Evolutionary conservation across 139 green algal genomes (phyloP).

Genomic region (Mychonastes homosphaera): DNA sequence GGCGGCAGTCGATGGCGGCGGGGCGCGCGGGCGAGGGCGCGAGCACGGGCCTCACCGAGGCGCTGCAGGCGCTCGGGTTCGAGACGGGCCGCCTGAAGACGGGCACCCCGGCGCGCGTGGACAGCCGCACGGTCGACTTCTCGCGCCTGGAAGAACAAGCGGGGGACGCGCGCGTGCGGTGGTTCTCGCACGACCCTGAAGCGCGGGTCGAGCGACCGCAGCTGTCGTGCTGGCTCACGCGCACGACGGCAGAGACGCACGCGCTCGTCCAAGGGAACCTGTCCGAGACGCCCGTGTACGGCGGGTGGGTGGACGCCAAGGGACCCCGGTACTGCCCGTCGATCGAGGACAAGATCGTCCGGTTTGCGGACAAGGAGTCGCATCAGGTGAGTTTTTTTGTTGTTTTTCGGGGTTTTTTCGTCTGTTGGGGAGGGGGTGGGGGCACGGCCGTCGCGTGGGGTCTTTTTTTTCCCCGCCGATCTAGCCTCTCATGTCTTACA

Average conservation of each 20-base stretch:
- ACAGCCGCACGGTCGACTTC: slow-evolving; percentile 79
- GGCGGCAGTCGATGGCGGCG: slow-evolving; percentile 67
- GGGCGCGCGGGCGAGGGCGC: slow-evolving; percentile 82
- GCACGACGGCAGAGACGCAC: slow-evolving; percentile 85
- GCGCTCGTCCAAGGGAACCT: slow-evolving; percentile 70
- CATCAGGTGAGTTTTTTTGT: slow-evolving; percentile 50
- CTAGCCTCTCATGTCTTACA: too few species aligned
- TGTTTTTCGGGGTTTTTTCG: background rate
- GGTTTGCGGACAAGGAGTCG: slow-evolving; percentile 85
- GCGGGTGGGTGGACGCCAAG: slow-evolving; percentile 77
- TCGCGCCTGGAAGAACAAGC: slow-evolving; percentile 56
- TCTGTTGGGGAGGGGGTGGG: background rate
- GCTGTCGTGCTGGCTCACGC: slow-evolving; percentile 86
- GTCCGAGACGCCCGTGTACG: slow-evolving; percentile 90
- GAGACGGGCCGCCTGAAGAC: slow-evolving; percentile 92
- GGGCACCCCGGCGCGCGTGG: slow-evolving; percentile 87
- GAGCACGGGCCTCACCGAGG: slow-evolving; percentile 80
- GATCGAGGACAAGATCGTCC: slow-evolving; percentile 97
- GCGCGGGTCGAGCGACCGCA: slow-evolving; percentile 62
- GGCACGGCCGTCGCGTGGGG: too few species aligned
- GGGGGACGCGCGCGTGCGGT: slow-evolving; percentile 62
- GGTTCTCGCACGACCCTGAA: slow-evolving; percentile 85
- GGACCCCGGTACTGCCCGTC: slow-evolving; percentile 85
- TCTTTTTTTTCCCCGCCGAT: too few species aligned
- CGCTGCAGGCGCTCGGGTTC: slow-evolving; percentile 75